Percentiles rank a stretch among this genome's conserved stretches.
Evolutionary conservation across 768 basidiomycete genomes (phyloP).

Genomic region (Lactifluus piperatus): DNA sequence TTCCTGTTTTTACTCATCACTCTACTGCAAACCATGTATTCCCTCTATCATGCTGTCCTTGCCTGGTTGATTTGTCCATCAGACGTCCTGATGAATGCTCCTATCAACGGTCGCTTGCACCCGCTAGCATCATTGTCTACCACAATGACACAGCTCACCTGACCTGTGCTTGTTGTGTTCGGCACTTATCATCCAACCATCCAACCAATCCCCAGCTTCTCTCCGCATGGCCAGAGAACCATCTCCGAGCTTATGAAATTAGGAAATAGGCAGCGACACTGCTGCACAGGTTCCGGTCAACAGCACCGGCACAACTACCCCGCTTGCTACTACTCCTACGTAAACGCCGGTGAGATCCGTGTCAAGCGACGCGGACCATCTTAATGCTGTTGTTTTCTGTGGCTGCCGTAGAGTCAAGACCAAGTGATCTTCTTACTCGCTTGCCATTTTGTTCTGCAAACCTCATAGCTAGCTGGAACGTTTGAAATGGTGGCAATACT

Average conservation of each 20-base stretch:
- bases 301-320: background rate
- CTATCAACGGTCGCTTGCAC: background rate
- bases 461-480: background rate
- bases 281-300: background rate
- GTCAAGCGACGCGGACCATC: background rate
- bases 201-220: background rate
- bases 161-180: background rate
- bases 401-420: no score
- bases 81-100: background rate
- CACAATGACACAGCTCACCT: background rate
- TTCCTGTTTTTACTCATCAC: no score
- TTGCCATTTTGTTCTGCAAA: background rate
- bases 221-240: background rate
- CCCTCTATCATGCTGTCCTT: background rate
- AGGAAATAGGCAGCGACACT: background rate
- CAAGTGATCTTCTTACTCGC: background rate
- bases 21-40: background rate
- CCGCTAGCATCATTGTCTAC: background rate
- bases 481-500: background rate
- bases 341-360: background rate
- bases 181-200: background rate
- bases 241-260: background rate
- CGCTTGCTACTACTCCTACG: background rate
- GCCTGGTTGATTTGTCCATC: background rate
- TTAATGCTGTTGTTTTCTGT: background rate